A percentile compares a stretch with the other conserved stretches of the same genome.
Conservation (phyloP, 345 rosid species). For the Ceriops decandra region DNA sequence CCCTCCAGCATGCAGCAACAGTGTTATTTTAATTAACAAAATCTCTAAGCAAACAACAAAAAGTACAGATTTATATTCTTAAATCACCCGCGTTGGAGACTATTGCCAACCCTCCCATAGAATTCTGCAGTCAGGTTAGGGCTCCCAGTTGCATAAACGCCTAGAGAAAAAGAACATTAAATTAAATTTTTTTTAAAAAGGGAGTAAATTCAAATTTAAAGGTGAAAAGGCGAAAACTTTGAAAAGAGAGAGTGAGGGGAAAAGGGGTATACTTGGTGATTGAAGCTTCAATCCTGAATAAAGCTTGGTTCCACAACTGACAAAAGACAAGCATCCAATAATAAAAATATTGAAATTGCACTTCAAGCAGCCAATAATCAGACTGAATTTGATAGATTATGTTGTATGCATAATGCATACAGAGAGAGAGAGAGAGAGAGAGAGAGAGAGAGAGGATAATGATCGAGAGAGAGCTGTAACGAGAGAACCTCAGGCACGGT, state of each 20-base stretch:
- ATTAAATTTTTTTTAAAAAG: slow-evolving; percentile 1
- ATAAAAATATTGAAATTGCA: slow-evolving; percentile 7
- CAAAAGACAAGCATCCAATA: slow-evolving; percentile 14
- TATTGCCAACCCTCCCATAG: slow-evolving; percentile 59
- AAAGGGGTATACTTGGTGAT: slow-evolving; percentile 48
- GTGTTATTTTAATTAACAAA: too few species aligned
- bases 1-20: too few species aligned
- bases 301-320: slow-evolving; percentile 63
- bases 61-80: too few species aligned
- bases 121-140: slow-evolving; percentile 68
- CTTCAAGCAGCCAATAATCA: neutral
- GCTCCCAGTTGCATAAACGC: slow-evolving; percentile 41
- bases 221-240: too few species aligned
- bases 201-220: neutral
- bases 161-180: slow-evolving; percentile 20
- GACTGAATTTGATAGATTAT: neutral
- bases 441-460: neutral
- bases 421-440: neutral
- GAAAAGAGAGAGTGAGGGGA: neutral
- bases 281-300: slow-evolving; percentile 74
- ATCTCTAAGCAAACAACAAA: too few species aligned
- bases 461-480: neutral
- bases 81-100: slow-evolving; percentile 61
- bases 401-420: neutral
- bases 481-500: slow-evolving; percentile 52